Base-by-base conservation (phyloP, 345 rosid species). In the Bruguiera sexangula region DNA sequence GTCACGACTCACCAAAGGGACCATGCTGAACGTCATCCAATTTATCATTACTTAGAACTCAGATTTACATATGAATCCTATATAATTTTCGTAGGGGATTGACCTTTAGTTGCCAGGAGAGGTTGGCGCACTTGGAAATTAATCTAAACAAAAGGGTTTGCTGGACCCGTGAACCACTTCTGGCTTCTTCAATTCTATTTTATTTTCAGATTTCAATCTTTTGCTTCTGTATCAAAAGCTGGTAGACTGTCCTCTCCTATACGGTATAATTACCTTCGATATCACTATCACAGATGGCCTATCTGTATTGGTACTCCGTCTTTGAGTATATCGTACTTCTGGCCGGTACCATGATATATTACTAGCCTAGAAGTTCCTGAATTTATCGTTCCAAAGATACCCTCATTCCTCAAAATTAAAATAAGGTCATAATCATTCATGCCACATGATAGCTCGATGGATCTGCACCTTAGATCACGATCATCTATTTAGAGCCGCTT, bases 251-350 rank as follows among this genome's bases (percentile, higher is more conserved):
- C 77, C 63, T 55, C 39, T 70, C 63, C 66, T 43, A 63, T 19
- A 62, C 34, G 26, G 54, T 64, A 76, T 76, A 76, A 75, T 77
- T 67, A 61, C 72, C 69, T 70, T 34, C 20, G 69, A 60, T n/a
- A 50, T 73, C 65, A 67, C 76, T 30, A 8, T 68, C 77, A 62
- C 51, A 27, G 60, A 32, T 73, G 70, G 29, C 75, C 80, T 62
- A 60, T 73, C 73, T 63, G 84, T 83, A 80, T 73, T 77, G 74
- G 67, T 72, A 77, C 82, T 65, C 76, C 27, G 0, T 55, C 34
- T 63, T 80, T 76, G 84, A 83, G 86, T 80, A 71, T 78, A 54
- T 37, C 46, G 52, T 83, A 83, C 86, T 78, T 62, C 81, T 80
- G 67, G 70, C 74, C 66, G 74, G 27, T 67, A 72, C 76, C 76